phyloP scores from a whole-genome alignment of 768 basidiomycete genomes.

The Sporobolomyces roseus region DNA sequence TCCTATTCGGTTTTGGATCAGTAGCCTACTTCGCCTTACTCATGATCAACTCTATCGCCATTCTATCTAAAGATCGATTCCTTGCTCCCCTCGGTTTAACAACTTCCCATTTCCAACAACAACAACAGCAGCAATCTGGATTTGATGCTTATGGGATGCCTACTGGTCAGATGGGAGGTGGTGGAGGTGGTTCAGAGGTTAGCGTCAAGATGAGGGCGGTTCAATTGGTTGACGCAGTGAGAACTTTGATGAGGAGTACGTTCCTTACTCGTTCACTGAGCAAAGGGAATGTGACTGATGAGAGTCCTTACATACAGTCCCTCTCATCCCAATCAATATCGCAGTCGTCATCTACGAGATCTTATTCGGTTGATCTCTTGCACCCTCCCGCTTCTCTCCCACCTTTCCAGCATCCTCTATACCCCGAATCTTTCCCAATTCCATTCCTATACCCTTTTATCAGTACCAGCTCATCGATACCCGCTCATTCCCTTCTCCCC shows the following conservation, averaged over 20 bases:
- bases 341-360: slow-evolving; percentile 78
- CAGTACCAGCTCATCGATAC: no score
- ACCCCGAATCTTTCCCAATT: background rate
- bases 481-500: no score
- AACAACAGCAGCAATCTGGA: slow-evolving; percentile 8
- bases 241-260: slow-evolving; percentile 96
- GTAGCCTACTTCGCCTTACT: slow-evolving; percentile 82
- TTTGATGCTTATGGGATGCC: slow-evolving; percentile 33
- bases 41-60: slow-evolving; percentile 87
- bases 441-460: no score
- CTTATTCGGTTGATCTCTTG: slow-evolving; percentile 29
- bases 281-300: slow-evolving; percentile 15
- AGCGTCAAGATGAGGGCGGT: slow-evolving; percentile 80
- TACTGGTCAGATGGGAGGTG: slow-evolving; percentile 16
- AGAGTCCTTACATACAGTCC: slow-evolving; percentile 60
- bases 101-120: slow-evolving; percentile 13
- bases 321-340: slow-evolving; percentile 80
- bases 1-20: slow-evolving; percentile 47
- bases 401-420: background rate
- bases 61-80: slow-evolving; percentile 94
- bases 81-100: slow-evolving; percentile 55
- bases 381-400: background rate
- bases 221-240: slow-evolving; percentile 87
- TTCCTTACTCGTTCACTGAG: slow-evolving; percentile 40
- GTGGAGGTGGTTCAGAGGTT: slow-evolving; percentile 18